Base-by-base conservation (phyloP, 2,329 filamentous ascomycete genomes). In the Thielaviopsis musarum region DNA sequence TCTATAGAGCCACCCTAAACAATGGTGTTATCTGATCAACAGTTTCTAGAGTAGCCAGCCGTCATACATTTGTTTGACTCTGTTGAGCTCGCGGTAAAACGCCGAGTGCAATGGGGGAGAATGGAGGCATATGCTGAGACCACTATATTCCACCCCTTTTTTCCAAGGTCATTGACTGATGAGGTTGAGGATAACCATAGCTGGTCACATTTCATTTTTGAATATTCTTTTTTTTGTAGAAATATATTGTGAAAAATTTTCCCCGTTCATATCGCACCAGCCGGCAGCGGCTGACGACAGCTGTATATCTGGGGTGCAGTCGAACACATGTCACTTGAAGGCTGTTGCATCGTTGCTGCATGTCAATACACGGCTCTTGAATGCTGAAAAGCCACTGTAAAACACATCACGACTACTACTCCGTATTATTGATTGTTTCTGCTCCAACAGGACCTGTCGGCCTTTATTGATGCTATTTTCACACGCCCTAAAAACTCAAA, bases 141-240 rank as follows among this genome's bases (percentile, higher is more conserved):
- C 80, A 80, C 83, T 82, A 91, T 90, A 91, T 91, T 91, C 86
- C 87, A 83, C 77, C 74, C 84, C 88, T 82, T 80, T 88, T 89
- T 82, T 80, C 87, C 82, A 80, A 93, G 87, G 81, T 85, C 88
- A 84, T 94, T 77, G 88, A 86, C 83, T 80, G 66, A 75, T 95
- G 87, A 91, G 81, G 88, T 84, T 86, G 81, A 84, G 86, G 87
- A 84, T 81, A 91, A 91, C 86, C 88, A 91, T 91, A 81, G 79
- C 19, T 49, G 60, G 60, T 52, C 53, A 61, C 60, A 61, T 61
- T 59, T 34, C 34, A 53, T 24, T 38, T 7, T 22, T 53, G 15
- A 34, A 38, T 41, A 41, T 49, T 30, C 48, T 55, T 55, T 13
- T 49, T 52, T 22, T 34, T 58, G 48, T 58, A 34, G 30, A 34